Conservation (phyloP, 257 asterid genomes). For the Penstemon eatonii region DNA sequence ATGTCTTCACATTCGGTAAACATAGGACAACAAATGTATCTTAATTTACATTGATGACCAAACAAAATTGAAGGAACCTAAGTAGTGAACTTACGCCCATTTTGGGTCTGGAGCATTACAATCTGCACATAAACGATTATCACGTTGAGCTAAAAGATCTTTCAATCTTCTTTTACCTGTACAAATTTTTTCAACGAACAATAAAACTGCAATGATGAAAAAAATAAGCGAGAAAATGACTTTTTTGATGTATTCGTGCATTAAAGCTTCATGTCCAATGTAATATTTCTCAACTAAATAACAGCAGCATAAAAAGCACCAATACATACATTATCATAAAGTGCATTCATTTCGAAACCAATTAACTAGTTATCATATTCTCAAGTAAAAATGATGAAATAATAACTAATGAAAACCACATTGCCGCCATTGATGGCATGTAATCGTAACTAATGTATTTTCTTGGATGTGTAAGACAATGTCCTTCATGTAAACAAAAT, state of each 20-base stretch:
- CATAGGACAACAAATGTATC: too few relatives aligned
- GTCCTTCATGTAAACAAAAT: neutral
- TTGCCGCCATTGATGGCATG: neutral
- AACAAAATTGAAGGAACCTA: neutral
- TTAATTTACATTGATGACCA: too few relatives aligned
- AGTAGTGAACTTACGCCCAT: constrained; percentile 88
- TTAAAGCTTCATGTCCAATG: neutral
- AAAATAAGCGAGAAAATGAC: neutral
- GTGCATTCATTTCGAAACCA: neutral
- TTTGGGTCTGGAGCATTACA: constrained; percentile 93
- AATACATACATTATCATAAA: neutral
- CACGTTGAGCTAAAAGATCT: constrained; percentile 68
- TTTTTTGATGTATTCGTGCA: too few relatives aligned
- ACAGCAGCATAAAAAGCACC: neutral
- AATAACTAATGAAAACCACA: neutral
- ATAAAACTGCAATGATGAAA: constrained; percentile 4
- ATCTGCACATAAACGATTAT: constrained; percentile 90
- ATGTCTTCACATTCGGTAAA: too few relatives aligned
- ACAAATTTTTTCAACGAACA: constrained; percentile 12
- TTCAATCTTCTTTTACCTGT: constrained; percentile 88
- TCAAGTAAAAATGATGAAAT: neutral
- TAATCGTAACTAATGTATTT: neutral
- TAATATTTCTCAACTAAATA: neutral
- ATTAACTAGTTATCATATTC: neutral
- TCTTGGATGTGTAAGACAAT: neutral